Evolutionary conservation across 805 yeast species (phyloP).

Genomic region (Brettanomyces nanus): DNA sequence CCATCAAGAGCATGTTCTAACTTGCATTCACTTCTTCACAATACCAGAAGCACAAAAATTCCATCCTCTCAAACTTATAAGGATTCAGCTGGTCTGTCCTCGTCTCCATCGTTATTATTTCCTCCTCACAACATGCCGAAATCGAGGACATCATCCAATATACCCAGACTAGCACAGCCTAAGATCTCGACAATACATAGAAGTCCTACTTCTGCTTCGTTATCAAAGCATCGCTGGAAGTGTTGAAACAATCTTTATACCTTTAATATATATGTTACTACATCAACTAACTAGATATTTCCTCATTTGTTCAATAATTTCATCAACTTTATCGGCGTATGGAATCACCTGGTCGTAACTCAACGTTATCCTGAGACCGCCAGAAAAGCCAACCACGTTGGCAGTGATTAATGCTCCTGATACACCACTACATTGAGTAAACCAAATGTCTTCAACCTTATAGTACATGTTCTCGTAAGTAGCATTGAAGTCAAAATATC

Average conservation of each 20-base stretch:
- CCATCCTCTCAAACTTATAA: neutral
- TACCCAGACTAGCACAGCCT: slow-evolving; percentile 2
- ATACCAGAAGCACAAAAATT: neutral
- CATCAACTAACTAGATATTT: too few relatives aligned
- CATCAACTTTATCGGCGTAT: neutral
- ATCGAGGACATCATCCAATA: slow-evolving; percentile 1
- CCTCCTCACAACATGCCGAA: neutral
- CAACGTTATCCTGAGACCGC: slow-evolving; percentile 1
- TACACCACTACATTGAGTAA: neutral
- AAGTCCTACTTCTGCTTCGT: slow-evolving; percentile 2
- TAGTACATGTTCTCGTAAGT: neutral
- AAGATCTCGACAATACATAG: neutral
- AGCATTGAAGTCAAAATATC: neutral
- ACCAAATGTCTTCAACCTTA: neutral
- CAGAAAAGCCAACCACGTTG: slow-evolving; percentile 1
- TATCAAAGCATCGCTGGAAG: slow-evolving; percentile 1
- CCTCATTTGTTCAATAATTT: too few relatives aligned
- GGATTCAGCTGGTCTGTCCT: neutral
- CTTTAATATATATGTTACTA: too few relatives aligned
- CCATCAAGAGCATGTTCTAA: slow-evolving; percentile 14
- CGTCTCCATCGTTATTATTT: neutral
- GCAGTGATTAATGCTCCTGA: neutral
- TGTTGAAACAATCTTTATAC: neutral
- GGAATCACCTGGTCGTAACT: neutral
- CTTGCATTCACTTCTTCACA: slow-evolving; percentile 8